Evolutionary conservation across 371 early-diverging fungal species (phyloP).

Genomic region (Neoconidiobolus thromboides): DNA sequence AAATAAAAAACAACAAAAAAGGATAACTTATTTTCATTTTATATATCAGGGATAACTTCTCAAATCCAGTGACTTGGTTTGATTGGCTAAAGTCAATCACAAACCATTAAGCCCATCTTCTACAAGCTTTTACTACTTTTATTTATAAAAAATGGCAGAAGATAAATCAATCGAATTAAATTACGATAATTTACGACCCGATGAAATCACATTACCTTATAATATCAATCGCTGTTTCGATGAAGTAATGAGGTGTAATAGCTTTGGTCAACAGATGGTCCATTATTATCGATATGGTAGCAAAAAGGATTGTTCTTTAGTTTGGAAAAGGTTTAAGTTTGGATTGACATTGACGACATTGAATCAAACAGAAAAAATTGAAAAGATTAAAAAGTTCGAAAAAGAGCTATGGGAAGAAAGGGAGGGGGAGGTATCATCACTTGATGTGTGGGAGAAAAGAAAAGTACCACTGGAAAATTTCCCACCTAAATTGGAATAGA

Average conservation of each 20-base stretch:
- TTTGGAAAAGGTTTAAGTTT: slow-evolving; percentile 1
- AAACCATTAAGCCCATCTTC: no score
- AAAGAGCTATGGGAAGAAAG: background rate
- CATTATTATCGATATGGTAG: background rate
- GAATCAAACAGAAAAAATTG: background rate
- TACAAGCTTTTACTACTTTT: no score
- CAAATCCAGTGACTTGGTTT: no score
- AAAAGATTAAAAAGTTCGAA: background rate
- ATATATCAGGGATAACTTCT: no score
- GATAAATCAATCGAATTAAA: no score
- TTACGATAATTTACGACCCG: background rate
- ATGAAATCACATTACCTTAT: background rate
- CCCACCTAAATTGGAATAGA: background rate
- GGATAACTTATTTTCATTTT: no score
- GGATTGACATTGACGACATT: background rate
- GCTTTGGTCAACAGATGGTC: background rate
- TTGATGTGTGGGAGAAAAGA: background rate
- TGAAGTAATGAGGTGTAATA: background rate
- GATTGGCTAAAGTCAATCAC: no score
- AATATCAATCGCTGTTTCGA: background rate
- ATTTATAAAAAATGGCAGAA: no score
- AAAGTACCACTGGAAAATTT: background rate
- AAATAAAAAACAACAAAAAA: no score
- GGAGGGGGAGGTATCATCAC: background rate
- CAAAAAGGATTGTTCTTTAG: background rate